Conservation (phyloP, 495 filamentous ascomycete species). For the Annulohypoxylon stygium region DNA sequence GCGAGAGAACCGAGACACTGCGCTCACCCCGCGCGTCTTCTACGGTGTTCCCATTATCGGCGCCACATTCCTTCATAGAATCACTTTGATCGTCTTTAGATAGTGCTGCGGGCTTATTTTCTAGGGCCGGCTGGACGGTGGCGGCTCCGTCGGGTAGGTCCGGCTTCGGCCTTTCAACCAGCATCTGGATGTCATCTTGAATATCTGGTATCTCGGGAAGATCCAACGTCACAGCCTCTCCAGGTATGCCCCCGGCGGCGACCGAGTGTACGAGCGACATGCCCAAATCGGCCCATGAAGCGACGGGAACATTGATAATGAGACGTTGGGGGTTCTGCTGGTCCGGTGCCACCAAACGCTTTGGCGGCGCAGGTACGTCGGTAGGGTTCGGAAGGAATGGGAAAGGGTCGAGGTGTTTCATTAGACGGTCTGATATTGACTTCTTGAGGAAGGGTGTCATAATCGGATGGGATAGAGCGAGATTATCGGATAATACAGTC, state of each 20-base stretch:
- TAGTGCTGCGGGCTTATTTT: constrained; percentile 24
- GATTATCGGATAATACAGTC: constrained; percentile 74
- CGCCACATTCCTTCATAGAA: constrained; percentile 38
- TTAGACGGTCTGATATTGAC: constrained; percentile 71
- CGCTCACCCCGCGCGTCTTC: constrained; percentile 52
- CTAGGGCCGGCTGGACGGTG: constrained; percentile 3
- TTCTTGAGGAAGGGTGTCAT: constrained; percentile 73
- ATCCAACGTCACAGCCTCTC: constrained; percentile 53
- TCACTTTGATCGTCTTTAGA: constrained; percentile 46
- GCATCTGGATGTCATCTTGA: constrained; percentile 56
- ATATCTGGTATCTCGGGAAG: constrained; percentile 53
- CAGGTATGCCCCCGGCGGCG: constrained; percentile 49
- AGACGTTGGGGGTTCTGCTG: constrained; percentile 69
- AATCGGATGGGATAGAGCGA: constrained; percentile 75
- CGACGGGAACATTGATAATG: constrained; percentile 49
- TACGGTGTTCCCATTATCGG: constrained; percentile 30
- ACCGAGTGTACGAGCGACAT: constrained; percentile 53
- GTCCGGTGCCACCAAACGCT: constrained; percentile 46
- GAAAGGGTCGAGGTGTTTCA: constrained; percentile 78
- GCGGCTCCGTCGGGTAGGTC: constrained; percentile 34
- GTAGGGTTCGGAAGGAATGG: constrained; percentile 77
- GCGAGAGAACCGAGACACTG: constrained; percentile 52
- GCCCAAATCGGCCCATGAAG: constrained; percentile 61
- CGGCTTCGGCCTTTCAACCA: constrained; percentile 49
- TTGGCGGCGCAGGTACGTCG: constrained; percentile 48